phyloP scores from a whole-genome alignment of 169 alveolate genomes.

The Cryptosporidium parvum region DNA sequence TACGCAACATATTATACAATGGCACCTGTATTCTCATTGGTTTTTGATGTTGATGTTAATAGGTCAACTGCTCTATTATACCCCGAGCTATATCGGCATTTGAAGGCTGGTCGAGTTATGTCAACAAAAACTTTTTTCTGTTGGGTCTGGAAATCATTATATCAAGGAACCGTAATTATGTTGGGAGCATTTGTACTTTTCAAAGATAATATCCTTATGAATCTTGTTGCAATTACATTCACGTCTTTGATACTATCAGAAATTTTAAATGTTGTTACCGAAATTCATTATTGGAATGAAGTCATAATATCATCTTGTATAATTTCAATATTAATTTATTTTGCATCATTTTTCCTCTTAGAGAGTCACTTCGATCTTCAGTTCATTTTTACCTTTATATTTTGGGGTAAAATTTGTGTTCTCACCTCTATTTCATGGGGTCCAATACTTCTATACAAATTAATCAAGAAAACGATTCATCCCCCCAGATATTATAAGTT shows the following conservation, averaged over 20 bases:
- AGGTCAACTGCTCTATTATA: constrained; percentile 87
- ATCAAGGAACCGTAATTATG: constrained; percentile 96
- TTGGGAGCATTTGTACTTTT: constrained; percentile 92
- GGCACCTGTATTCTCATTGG: constrained; percentile 94
- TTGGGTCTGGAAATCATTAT: constrained; percentile 95
- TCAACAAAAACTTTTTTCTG: constrained; percentile 93
- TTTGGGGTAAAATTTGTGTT: constrained; percentile 89
- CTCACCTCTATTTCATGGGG: constrained; percentile 93
- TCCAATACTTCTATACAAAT: constrained; percentile 89
- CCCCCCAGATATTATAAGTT: constrained; percentile 91
- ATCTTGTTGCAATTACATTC: constrained; percentile 95
- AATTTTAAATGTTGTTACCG: constrained; percentile 93
- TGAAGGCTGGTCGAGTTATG: constrained; percentile 93
- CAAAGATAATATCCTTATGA: constrained; percentile 90
- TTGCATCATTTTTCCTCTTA: constrained; percentile 89
- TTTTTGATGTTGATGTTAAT: constrained; percentile 93
- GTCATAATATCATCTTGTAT: constrained; percentile 73
- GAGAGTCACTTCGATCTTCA: constrained; percentile 91
- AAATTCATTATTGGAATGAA: constrained; percentile 89
- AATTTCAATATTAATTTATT: constrained; percentile 23
- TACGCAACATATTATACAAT: constrained; percentile 96
- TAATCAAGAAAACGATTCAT: constrained; percentile 84
- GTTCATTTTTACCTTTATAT: constrained; percentile 87
- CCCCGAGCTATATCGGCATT: constrained; percentile 95
- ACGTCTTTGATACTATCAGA: constrained; percentile 95